Evolutionary conservation across 441 rosid species (phyloP).

Genomic region (Arabidopsis lyrata): DNA sequence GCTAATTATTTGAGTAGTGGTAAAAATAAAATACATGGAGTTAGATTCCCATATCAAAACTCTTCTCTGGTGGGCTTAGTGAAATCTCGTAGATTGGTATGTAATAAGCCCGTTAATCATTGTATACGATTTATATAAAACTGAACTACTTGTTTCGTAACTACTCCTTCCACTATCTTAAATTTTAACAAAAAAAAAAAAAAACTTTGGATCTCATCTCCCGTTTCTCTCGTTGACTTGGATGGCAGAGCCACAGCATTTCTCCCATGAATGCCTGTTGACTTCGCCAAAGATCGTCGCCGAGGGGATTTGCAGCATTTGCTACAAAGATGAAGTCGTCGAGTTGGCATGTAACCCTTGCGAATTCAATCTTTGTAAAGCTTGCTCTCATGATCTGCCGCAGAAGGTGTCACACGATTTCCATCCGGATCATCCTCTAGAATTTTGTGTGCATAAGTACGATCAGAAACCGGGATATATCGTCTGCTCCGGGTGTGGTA

Average conservation of each 20-base stretch:
- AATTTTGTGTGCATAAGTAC: neutral
- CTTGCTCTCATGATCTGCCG: neutral
- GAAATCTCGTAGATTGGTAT: no score
- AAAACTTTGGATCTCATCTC: neutral
- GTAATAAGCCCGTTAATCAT: no score
- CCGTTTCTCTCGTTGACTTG: neutral
- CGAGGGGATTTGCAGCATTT: conserved; percentile 11
- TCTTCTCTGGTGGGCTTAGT: no score
- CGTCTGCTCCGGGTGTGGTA: neutral
- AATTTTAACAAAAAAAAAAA: neutral
- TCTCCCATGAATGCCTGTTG: neutral
- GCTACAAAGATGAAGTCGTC: conserved; percentile 10
- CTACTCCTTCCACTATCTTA: neutral
- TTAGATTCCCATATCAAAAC: no score
- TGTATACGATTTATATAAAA: no score
- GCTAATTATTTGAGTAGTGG: no score
- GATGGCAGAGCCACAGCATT: conserved; percentile 10
- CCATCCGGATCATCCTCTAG: neutral
- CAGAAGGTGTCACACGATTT: neutral
- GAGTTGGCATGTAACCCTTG: neutral
- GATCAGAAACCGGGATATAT: neutral
- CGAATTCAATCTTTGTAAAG: conserved; percentile 8
- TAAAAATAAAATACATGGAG: no score
- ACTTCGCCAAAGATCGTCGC: neutral
- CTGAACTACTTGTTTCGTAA: neutral